phyloP scores from a whole-genome alignment of 1,139 yeast genomes.

The Saccharomycopsis hybrid region DNA sequence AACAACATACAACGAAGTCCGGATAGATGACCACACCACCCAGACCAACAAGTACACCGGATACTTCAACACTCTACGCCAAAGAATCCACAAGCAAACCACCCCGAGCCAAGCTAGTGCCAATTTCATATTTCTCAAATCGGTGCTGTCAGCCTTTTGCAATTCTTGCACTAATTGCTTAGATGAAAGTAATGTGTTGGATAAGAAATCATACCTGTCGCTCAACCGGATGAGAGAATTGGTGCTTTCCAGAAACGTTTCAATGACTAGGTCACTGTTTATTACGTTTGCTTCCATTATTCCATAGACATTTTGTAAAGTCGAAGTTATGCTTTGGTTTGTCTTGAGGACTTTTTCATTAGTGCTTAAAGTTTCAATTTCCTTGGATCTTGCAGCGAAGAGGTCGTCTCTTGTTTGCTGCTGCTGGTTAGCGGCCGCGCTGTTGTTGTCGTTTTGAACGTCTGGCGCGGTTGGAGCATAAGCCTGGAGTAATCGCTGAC shows the following conservation, averaged over 20 bases:
- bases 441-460: neutral
- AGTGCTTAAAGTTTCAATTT: constrained; percentile 9
- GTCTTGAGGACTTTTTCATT: constrained; percentile 20
- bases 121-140: constrained; percentile 17
- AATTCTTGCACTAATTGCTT: constrained; percentile 16
- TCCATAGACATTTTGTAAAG: constrained; percentile 13
- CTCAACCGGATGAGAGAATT: constrained; percentile 11
- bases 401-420: constrained; percentile 1
- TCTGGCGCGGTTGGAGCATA: neutral
- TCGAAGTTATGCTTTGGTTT: constrained; percentile 15
- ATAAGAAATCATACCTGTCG: constrained; percentile 15
- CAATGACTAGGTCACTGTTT: constrained; percentile 17
- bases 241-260: constrained; percentile 16
- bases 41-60: constrained; percentile 17
- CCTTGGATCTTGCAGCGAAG: constrained; percentile 8
- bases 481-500: neutral
- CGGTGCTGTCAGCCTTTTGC: constrained; percentile 19
- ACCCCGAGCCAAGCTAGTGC: constrained; percentile 17
- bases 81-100: constrained; percentile 19
- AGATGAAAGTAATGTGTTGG: constrained; percentile 12
- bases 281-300: constrained; percentile 20
- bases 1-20: neutral
- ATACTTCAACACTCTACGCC: constrained; percentile 19
- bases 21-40: constrained; percentile 10
- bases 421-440: neutral